phyloP scores from a whole-genome alignment of 2,329 filamentous ascomycete species.

The Amphichorda felina region DNA sequence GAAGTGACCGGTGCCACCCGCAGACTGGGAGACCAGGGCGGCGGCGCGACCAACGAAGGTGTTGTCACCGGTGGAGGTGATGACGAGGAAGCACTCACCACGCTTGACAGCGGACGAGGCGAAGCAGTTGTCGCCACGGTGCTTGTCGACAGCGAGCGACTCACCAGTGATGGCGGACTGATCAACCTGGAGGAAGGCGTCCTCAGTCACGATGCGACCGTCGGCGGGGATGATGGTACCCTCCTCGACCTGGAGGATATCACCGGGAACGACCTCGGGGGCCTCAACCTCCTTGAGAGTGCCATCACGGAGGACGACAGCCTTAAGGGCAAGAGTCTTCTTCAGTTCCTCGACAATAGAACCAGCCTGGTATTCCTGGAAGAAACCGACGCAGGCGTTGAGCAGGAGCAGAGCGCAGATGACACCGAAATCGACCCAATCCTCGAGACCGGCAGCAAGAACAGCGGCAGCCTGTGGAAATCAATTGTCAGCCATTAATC shows the following conservation, averaged over 20 bases:
- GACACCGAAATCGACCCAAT: constrained; percentile 91
- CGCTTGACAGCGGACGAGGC: constrained; percentile 84
- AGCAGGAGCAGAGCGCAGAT: constrained; percentile 75
- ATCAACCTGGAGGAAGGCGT: constrained; percentile 79
- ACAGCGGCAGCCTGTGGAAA: constrained; percentile 52
- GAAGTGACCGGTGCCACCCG: constrained; percentile 70
- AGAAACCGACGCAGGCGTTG: constrained; percentile 76
- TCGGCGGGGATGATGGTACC: constrained; percentile 87
- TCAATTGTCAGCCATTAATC: constrained; percentile 2
- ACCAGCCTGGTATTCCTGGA: constrained; percentile 82
- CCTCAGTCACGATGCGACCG: constrained; percentile 72
- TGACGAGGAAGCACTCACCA: constrained; percentile 73
- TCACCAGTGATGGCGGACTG: constrained; percentile 89
- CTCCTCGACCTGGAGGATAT: constrained; percentile 84
- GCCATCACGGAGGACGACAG: constrained; percentile 72
- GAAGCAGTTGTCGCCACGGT: constrained; percentile 69
- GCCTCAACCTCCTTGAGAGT: constrained; percentile 69
- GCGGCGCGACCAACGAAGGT: constrained; percentile 85
- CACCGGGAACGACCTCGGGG: constrained; percentile 75
- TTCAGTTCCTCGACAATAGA: constrained; percentile 86
- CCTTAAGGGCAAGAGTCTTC: constrained; percentile 81
- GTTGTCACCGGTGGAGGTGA: constrained; percentile 77
- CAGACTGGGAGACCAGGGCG: constrained; percentile 69
- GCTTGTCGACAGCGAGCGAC: constrained; percentile 84
- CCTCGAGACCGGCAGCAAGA: constrained; percentile 70